Conservation (phyloP, 805 yeast genomes). For the Cyberlindnera maritima region DNA sequence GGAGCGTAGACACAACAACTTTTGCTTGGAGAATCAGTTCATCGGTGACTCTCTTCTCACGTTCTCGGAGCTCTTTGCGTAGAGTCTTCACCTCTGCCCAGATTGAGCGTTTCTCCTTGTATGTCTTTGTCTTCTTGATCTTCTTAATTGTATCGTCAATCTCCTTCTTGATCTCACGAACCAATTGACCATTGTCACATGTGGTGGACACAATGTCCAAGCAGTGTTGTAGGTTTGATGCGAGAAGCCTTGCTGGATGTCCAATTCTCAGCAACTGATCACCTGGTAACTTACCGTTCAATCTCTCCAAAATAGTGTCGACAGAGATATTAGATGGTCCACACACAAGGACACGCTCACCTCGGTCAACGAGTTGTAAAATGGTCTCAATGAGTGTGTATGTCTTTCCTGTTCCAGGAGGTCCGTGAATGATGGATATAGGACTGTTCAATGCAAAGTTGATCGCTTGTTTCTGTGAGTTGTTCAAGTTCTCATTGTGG, state of each 20-base stretch:
- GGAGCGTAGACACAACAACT: conserved; percentile 81
- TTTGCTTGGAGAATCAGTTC: conserved; percentile 58
- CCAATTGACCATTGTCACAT: conserved; percentile 55
- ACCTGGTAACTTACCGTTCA: conserved; percentile 28
- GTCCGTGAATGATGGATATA: conserved; percentile 64
- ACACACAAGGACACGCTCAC: conserved; percentile 72
- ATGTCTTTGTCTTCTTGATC: conserved; percentile 59
- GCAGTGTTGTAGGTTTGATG: conserved; percentile 63
- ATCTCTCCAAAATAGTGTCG: conserved; percentile 83
- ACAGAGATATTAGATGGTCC: conserved; percentile 94
- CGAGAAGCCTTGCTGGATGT: conserved; percentile 84
- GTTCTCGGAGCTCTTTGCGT: conserved; percentile 60
- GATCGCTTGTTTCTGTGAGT: conserved; percentile 73
- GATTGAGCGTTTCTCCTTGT: conserved; percentile 59
- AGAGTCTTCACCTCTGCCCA: conserved; percentile 69
- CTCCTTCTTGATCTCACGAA: conserved; percentile 67
- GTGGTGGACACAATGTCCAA: conserved; percentile 66
- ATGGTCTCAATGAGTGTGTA: conserved; percentile 80
- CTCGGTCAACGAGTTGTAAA: conserved; percentile 62
- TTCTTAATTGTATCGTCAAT: conserved; percentile 58
- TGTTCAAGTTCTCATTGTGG: conserved; percentile 40
- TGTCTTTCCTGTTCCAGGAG: conserved; percentile 83
- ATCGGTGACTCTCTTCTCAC: conserved; percentile 63
- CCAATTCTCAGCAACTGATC: conserved; percentile 75
- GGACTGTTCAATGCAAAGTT: conserved; percentile 60